phyloP scores from a whole-genome alignment of 306 rosid genomes.

The Cucurbita ficifolia region DNA sequence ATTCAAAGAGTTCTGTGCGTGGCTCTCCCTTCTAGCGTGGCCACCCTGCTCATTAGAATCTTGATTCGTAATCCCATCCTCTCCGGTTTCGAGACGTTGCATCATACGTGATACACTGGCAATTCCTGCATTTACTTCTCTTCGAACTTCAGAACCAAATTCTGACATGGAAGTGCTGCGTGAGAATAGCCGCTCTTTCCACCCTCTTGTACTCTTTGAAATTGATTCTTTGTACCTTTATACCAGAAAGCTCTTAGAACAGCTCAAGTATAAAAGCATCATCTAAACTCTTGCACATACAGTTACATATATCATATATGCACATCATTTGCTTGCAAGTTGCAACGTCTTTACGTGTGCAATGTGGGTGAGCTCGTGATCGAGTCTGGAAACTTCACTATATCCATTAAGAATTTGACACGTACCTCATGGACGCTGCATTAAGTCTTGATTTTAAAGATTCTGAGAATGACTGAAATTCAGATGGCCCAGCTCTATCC shows the following conservation, averaged over 20 bases:
- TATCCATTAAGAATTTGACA: background rate
- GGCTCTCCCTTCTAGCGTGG: slow-evolving; percentile 23
- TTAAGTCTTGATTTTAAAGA: slow-evolving; percentile 53
- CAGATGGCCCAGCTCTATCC: slow-evolving; percentile 73
- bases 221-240: slow-evolving; percentile 76
- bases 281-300: background rate
- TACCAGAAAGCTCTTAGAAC: slow-evolving; percentile 7
- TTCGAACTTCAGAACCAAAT: slow-evolving; percentile 35
- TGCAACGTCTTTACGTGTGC: background rate
- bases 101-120: slow-evolving; percentile 48
- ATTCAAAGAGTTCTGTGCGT: slow-evolving; percentile 17
- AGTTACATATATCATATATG: background rate
- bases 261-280: background rate
- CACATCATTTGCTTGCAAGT: background rate
- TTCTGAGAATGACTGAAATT: slow-evolving; percentile 64
- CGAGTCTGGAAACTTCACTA: background rate
- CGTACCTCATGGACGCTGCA: slow-evolving; percentile 59
- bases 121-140: slow-evolving; percentile 46
- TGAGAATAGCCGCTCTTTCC: slow-evolving; percentile 72
- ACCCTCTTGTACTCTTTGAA: slow-evolving; percentile 70
- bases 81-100: slow-evolving; percentile 46
- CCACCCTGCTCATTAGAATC: slow-evolving; percentile 24
- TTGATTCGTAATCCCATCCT: slow-evolving; percentile 11
- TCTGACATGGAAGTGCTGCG: slow-evolving; percentile 52
- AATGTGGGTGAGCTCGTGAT: background rate